Evolutionary conservation across 2,329 filamentous ascomycete species (phyloP).

Genomic region (Neurospora sp.): DNA sequence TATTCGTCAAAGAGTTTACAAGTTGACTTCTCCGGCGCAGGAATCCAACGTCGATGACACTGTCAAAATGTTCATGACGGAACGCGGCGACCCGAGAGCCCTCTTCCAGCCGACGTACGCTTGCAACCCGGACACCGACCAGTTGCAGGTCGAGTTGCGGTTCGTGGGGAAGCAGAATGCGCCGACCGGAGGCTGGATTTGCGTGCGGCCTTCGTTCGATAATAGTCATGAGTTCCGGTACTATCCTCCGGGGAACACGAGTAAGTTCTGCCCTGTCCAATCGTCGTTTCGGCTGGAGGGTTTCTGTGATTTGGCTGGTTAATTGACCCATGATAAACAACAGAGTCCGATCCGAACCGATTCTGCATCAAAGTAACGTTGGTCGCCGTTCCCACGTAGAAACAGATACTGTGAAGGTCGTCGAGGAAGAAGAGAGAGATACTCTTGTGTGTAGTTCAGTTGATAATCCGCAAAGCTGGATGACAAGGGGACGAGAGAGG

Average conservation of each 20-base stretch:
- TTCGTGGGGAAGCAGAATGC: conserved; percentile 17
- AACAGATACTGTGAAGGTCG: neutral
- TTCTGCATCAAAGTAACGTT: conserved; percentile 19
- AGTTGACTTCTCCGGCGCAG: conserved; percentile 5
- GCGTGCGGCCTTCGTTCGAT: conserved; percentile 22
- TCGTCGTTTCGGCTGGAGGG: no score
- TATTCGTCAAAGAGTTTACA: neutral
- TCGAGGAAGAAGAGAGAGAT: neutral
- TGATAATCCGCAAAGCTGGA: neutral
- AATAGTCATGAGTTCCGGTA: conserved; percentile 26
- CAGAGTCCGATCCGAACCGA: conserved; percentile 15
- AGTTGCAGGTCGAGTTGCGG: conserved; percentile 21
- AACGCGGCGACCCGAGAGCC: conserved; percentile 22
- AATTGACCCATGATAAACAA: neutral
- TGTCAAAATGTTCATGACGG: conserved; percentile 20
- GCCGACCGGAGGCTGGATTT: conserved; percentile 22
- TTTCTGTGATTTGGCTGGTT: neutral
- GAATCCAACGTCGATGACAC: conserved; percentile 18
- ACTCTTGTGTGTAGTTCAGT: neutral
- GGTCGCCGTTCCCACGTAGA: conserved; percentile 11
- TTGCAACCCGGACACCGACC: conserved; percentile 24
- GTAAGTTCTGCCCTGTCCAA: conserved; percentile 14
- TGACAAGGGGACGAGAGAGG: neutral
- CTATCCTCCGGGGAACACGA: conserved; percentile 23
- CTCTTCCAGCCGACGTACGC: conserved; percentile 23